A percentile compares a stretch with the other conserved stretches of the same genome.
Evolutionary conservation across 1,284 basidiomycete species (phyloP).

Genomic region (Trametes versicolor): DNA sequence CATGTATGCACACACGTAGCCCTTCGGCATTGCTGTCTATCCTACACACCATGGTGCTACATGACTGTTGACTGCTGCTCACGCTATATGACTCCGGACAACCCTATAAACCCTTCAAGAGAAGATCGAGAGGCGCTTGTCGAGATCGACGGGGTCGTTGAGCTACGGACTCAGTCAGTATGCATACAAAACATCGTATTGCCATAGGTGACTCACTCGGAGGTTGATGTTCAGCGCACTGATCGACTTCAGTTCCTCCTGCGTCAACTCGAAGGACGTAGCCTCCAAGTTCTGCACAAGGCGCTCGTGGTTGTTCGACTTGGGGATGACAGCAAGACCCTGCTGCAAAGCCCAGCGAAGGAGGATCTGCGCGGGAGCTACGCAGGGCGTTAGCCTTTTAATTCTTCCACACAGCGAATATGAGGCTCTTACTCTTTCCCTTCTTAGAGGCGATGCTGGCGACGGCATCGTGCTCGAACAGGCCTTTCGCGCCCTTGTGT

Average conservation of each 20-base stretch:
- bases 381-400: background rate
- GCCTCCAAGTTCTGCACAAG: slow-evolving; percentile 69
- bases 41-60: slow-evolving; percentile 29
- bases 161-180: slow-evolving; percentile 51
- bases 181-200: slow-evolving; percentile 1
- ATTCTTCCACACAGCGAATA: background rate
- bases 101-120: slow-evolving; percentile 52
- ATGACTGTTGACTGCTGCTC: background rate
- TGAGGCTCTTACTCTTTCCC: slow-evolving; percentile 1
- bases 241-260: slow-evolving; percentile 68
- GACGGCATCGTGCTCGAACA: slow-evolving; percentile 64
- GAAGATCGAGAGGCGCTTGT: slow-evolving; percentile 71
- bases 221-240: slow-evolving; percentile 70
- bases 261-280: slow-evolving; percentile 65
- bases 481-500: slow-evolving; percentile 56
- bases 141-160: slow-evolving; percentile 76
- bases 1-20: background rate
- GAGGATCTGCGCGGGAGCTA: slow-evolving; percentile 70
- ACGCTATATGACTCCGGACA: slow-evolving; percentile 6
- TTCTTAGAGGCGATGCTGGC: slow-evolving; percentile 58
- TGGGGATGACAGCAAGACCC: slow-evolving; percentile 83
- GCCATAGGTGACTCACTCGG: slow-evolving; percentile 53
- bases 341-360: slow-evolving; percentile 85
- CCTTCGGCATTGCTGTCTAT: slow-evolving; percentile 24
- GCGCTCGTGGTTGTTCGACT: slow-evolving; percentile 66